Base-by-base conservation (phyloP, 495 filamentous ascomycete species). In the Chaetomium fimeti region DNA sequence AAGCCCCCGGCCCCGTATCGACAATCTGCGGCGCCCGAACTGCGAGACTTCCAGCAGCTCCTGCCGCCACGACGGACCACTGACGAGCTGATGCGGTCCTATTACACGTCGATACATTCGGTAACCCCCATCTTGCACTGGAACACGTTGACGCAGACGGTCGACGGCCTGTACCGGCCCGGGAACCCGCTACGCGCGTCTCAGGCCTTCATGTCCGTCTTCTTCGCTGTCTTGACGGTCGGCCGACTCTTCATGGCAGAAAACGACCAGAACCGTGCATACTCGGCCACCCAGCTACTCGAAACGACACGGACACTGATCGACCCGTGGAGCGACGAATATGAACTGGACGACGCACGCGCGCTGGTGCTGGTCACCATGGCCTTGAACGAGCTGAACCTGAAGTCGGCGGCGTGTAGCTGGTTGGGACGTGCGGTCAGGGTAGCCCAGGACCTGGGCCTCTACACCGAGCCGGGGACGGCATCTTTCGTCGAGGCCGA, bases 101-200 rank as follows among this genome's bases (percentile, higher is more conserved):
- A 95, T 77, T 89, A 89, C 69, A 75, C 81, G 16, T 88, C 87
- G 25, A 81, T 91, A 47, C 95, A 98, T 73, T 81, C 86, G 48
- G 85, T 89, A 63, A 84, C 91, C 49, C 95, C 95, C 8, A 85
- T 97, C 55, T 72, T 98, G 18, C 91, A 98, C 75, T 98, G 93
- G 94, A 89, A 90, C 6, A 87, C 82, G 9, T 96, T 98, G 70
- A 78, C 85, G 59, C 78, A 84, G 57, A 84, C 91, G 57, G 91
- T 92, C 67, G 91, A 96, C 40, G 78, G 83, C 20, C 79, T 93
- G 22, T 97, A 97, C 75, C 85, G 82, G 51, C 75, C 80, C 27
- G 87, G 87, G 16, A 80, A 83, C 49, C 78, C 93, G 43, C 78
- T 84, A 52, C 84, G 83, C 11, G 83, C 87, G n/a, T 81, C 87